Evolutionary conservation across 2,329 filamentous ascomycete species (phyloP), one percentile per base, ranked within the genome.

Genomic region (Botrytis squamosa): DNA sequence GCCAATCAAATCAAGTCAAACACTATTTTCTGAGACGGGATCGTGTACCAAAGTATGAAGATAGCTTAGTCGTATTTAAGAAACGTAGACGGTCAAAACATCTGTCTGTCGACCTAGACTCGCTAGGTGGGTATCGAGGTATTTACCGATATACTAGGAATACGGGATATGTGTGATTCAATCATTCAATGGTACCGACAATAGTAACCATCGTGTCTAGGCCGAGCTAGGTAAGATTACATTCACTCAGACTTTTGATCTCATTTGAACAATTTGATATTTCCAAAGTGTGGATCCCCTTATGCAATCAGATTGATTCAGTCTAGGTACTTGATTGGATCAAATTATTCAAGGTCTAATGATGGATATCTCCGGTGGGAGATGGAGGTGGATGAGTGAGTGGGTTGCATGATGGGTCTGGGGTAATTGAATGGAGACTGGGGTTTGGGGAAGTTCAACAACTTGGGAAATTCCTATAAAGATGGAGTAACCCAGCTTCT

Each of bases 401-500:
- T 64, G 52, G 52, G 14, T 55, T 52, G 16, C 18, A 8, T 29
- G 25, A 64, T 65, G 62, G 62, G 62, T 65, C 62, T 33, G 62
- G 62, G 62, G 62, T 65, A 65, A 44, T 44, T 44, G 20, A 20
- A 57, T 57, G 38, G 22, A 42, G 36, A 68, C 25, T 40, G 33
- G 46, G 46, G 33, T 38, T 29, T 55, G 49, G 66, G 42, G 66
- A 59, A 36, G 22, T 25, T 57, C 40, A 29, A 40, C 33, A 29
- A 40, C 33, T 33, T 29, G 10, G 42, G 46, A 16, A 57, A 55
- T 36, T 69, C 49, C 38, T 69, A 69, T 69, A 69, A 69, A 69
- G 66, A 42, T 55, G 22, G 66, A 55, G 46, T 55, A 57, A 55
- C 66, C 49, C 33, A 22, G n/a, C n/a, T 40, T 33, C 18, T 25